Base-by-base conservation (phyloP, 345 rosid species). In the Populus nigra region DNA sequence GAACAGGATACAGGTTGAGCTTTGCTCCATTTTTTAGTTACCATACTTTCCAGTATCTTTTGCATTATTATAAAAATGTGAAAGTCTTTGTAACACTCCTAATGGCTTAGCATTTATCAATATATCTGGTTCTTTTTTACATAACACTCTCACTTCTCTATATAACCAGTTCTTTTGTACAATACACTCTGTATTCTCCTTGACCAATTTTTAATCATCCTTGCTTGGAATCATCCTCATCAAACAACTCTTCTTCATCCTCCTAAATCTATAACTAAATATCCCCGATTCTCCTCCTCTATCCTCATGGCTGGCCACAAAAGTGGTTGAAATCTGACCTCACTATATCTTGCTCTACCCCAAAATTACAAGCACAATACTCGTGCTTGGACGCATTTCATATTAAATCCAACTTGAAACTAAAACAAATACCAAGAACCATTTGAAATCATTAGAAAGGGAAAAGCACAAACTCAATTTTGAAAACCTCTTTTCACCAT, bases 1-100 rank as follows among this genome's bases (percentile, higher is more conserved):
- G 98, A 47, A 79, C 80, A 61, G 99, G 99, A 86, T 91, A 90
- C 90, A 96, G 98, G 99, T 96, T 85, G 72, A 70, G 63, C 23
- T 57, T 11, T 57, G 23, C 27, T n/a, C 62, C 27, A n/a, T 3
- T 57, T n/a, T 57, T 57, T n/a, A n/a, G 29, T n/a, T n/a, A n/a
- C 10, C 29, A n/a, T 57, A n/a, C 63, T 57, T 57, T 57, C 63
- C 27, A 9, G 29, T 22, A 9, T n/a, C 63, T n/a, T 9, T 41
- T 57, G 27, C 23, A n/a, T 57, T 23, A n/a, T 57, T n/a, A 57
- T 55, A 22, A 57, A 57, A 57, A 57, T 57, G 13, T 8, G 62
- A n/a, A 57, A n/a, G 25, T 57, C 13, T n/a, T 9, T 9, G 13
- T n/a, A n/a, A n/a, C 27, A 57, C 27, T 57, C 62, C 62, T 57